Base-by-base conservation (phyloP, 2,329 filamentous ascomycete species). In the Venturia oleaginea region DNA sequence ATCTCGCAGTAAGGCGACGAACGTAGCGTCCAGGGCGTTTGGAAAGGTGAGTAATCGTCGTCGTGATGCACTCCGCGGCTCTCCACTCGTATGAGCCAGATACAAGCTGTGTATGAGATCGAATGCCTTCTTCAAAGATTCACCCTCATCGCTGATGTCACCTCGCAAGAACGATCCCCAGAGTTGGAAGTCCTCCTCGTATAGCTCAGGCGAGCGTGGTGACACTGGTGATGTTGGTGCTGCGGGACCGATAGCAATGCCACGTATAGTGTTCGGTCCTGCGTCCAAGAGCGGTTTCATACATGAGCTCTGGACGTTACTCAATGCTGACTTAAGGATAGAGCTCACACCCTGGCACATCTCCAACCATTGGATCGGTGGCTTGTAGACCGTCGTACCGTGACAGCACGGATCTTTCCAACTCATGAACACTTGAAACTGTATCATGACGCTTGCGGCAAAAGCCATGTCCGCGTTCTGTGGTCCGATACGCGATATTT, bases 331-430 rank as follows among this genome's bases (percentile, higher is more conserved):
- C 30, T 55, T 43, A 5, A 61, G 27, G 13, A 64, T 55, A 13
- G 54, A 48, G 24, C 57, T 55, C 32, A 64, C 55, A 6, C 63
- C 63, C 38, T 64, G 63, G 27, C 55, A 51, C 57, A 61, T 64
- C 32, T 64, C 42, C 27, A 64, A 32, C 63, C 63, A 64, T 34
- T 62, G 55, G 11, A 63, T 40, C n/a, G 63, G 63, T 15, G 48
- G 57, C n/a, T 46, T 32, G 32, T 64, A 64, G n/a, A 32, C 46
- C 8, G 34, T 22, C 24, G 19, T 34, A 22, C 54, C 37, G 15
- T 61, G 37, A 38, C 40, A 32, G 37, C 63, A 64, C 32, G 63
- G 63, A 51, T 64, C 63, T 42, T 54, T 60, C 63, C 63, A 64
- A 10, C 40, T 51, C 40, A 61, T 61, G 42, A 48, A 61, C 5